Base-by-base conservation (phyloP, 345 rosid genomes). In the Noccaea bulbosa region DNA sequence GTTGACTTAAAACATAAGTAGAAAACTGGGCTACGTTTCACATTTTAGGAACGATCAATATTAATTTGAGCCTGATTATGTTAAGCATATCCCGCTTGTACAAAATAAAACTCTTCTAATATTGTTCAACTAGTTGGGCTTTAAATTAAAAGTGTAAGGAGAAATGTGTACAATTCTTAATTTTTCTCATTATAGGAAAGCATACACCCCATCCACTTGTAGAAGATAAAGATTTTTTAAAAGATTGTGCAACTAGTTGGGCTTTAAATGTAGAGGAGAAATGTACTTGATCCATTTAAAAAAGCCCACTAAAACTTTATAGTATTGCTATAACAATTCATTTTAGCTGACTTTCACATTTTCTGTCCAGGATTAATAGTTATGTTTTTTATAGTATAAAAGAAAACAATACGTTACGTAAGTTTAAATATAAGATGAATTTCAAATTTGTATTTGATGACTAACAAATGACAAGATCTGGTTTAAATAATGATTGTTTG, bases 301-400 rank as follows among this genome's bases (percentile, higher is more conserved):
- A 44, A 72, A 37, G 49, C 64, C 64, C 33, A 63, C 56, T 54
- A 45, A 14, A 34, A 44, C 14, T 53, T 53, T 17, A 33, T 8
- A 16, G 8, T 10, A 11, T 49, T 8, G 6, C 2, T 39, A 2
- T n/a, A 62, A n/a, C n/a, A n/a, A 65, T 22, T 54, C 16, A 47
- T n/a, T 53, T 5, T 46, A 15, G 22, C 10, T 46, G 32, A 16
- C 11, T 24, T 60, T 17, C 24, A 40, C 39, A 39, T 11, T 40
- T 39, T 22, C 16, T 40, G n/a, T 24, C 6, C 35, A 22, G 5
- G 2, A 60, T 22, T 22, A 17, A 6, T 10, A 57, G 1, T 9
- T 37, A 16, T 11, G 5, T 16, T 16, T 62, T 4, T 27, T 45
- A 32, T 39, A 16, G n/a, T 24, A 8, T 4, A 16, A 20, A 46